Evolutionary conservation across 192 early-diverging fungal species (phyloP), one percentile per base, ranked within the genome.

Genomic region (Dissophora globulifera): DNA sequence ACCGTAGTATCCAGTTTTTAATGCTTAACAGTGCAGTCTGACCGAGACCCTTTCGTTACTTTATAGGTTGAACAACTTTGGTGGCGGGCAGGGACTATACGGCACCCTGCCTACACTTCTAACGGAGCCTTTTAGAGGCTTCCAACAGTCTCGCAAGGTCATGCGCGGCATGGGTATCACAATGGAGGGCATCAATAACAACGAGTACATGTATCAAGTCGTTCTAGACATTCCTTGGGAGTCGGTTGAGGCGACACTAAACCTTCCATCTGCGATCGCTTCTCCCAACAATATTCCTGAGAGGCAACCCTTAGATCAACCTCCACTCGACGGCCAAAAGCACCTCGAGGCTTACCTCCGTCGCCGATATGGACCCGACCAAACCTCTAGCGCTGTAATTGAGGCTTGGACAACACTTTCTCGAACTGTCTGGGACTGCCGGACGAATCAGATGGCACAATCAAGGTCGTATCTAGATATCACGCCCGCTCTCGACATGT

Each of bases 171-270:
- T 76, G 63, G 72, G 72, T 0, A 67, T 76, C 23, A 76, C 72
- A 2, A 76, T 76, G 72, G 72, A 76, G 20, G 72, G 72, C 17
- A 76, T 76, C 52, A 76, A 76, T 52, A 76, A 76, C 58, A 76
- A 76, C 31, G 72, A 76, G 52, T 76, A 67, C 47, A 35, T 76
- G 13, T 76, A 76, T 32, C 72, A 76, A 26, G 27, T 76, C 32
- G 46, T 76, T 20, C 38, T 76, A 9, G 72, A 76, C 23, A 53
- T 76, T 30, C 72, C 72, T 15, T 76, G 72, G 72, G 40, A 76
- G 22, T 48, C 63, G 13, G 63, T 67, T 20, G 64, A 62, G 11
- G 43, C 64, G 0, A 61, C 57, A n/a, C 30, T n/a, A n/a, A n/a
- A n/a, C n/a, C n/a, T n/a, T n/a, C n/a, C n/a, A n/a, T n/a, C n/a